Percentiles rank a stretch among this genome's conserved stretches.
Evolutionary conservation across 1,284 basidiomycete species (phyloP).

Genomic region (Vanrija pseudolonga): DNA sequence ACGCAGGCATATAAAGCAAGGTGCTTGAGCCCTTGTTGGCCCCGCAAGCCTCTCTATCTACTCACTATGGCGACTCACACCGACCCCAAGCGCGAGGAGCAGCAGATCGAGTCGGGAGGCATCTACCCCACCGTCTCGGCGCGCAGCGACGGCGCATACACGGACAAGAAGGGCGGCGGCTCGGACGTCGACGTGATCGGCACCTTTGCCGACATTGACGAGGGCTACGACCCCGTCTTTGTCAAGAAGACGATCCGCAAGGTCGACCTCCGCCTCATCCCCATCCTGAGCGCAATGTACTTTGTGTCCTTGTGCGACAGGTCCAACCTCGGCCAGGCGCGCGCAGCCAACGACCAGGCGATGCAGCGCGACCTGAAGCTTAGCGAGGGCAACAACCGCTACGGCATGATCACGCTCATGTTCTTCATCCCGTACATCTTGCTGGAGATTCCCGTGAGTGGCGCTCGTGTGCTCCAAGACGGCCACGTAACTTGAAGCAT

Average conservation of each 20-base stretch:
- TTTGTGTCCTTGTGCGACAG: slow-evolving; percentile 25
- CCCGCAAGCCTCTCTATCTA: no score
- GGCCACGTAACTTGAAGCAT: not conserved
- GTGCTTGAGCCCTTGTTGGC: no score
- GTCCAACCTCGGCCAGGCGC: slow-evolving; percentile 41
- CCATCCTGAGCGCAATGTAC: slow-evolving; percentile 16
- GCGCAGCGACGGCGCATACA: no score
- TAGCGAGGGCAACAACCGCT: slow-evolving; percentile 42
- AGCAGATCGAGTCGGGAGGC: no score
- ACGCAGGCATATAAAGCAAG: no score
- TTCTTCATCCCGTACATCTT: slow-evolving; percentile 50
- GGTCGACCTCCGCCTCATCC: slow-evolving; percentile 16
- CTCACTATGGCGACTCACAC: no score
- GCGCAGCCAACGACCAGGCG: slow-evolving; percentile 11
- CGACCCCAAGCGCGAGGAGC: no score
- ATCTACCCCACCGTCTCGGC: no score
- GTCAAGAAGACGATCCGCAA: slow-evolving; percentile 7
- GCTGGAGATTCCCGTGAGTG: slow-evolving; percentile 33
- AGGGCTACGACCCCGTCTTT: slow-evolving; percentile 6
- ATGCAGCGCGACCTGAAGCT: slow-evolving; percentile 33
- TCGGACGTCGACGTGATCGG: no score
- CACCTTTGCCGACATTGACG: slow-evolving; percentile 6
- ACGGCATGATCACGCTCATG: slow-evolving; percentile 41
- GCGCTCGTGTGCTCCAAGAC: no score
- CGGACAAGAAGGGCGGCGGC: no score